phyloP scores from a whole-genome alignment of 352 stramenopile species.

The Globisporangium okanoganense region DNA sequence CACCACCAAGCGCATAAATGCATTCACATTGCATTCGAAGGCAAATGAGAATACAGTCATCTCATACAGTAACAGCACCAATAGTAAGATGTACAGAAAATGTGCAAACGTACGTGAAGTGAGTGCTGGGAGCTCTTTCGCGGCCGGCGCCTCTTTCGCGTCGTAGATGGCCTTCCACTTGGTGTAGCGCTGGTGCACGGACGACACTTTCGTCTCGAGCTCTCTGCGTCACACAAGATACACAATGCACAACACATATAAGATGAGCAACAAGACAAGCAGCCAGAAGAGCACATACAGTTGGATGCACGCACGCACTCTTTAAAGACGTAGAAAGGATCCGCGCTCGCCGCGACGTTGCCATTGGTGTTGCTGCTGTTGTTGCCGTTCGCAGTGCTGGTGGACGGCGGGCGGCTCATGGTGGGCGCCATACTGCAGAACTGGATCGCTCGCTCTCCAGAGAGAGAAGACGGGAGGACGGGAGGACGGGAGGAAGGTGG shows the following conservation, averaged over 20 bases:
- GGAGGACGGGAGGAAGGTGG: neutral
- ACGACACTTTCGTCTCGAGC: constrained; percentile 70
- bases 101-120: constrained; percentile 36
- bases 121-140: constrained; percentile 52
- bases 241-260: neutral
- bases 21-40: neutral
- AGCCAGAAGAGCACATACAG: neutral
- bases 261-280: too few relatives aligned
- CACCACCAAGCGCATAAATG: neutral
- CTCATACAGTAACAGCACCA: neutral
- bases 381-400: neutral
- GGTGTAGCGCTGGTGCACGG: constrained; percentile 61
- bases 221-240: constrained; percentile 34
- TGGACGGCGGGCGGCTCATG: constrained; percentile 9
- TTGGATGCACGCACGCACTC: constrained; percentile 36
- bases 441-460: neutral
- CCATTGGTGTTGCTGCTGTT: constrained; percentile 2
- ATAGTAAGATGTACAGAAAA: neutral
- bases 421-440: constrained; percentile 7
- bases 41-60: neutral
- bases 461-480: too few relatives aligned
- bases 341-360: constrained; percentile 37
- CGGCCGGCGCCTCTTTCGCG: constrained; percentile 29
- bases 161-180: constrained; percentile 63
- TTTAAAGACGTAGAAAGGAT: constrained; percentile 85